These are phyloP conservation scores for Fusarium tupiense DNA, from an alignment of 2,329 filamentous ascomycete genomes.

Conservation along the genomic window DNA sequence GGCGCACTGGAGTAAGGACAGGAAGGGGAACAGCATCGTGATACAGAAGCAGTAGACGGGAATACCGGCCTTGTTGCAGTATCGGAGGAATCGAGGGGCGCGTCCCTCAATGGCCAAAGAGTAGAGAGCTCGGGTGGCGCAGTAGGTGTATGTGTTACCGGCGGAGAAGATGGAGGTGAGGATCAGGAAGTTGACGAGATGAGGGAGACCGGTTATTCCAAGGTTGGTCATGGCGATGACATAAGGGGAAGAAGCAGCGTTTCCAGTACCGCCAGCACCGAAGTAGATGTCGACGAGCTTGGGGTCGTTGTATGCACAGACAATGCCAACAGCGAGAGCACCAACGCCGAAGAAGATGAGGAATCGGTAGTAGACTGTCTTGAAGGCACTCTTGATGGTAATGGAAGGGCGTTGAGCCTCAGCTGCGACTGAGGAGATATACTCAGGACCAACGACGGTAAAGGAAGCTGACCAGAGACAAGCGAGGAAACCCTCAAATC, in stretches of 20 bases:
- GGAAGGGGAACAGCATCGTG: constrained; percentile 61
- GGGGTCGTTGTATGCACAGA: constrained; percentile 65
- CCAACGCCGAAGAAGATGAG: constrained; percentile 48
- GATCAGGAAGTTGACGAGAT: constrained; percentile 65
- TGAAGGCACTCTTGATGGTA: constrained; percentile 63
- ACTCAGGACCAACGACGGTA: constrained; percentile 70
- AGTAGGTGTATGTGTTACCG: constrained; percentile 53
- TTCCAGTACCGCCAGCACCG: constrained; percentile 45
- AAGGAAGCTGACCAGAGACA: constrained; percentile 69
- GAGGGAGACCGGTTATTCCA: constrained; percentile 60
- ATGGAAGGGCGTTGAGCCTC: constrained; percentile 68
- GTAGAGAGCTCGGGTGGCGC: constrained; percentile 59
- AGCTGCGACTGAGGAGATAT: constrained; percentile 70
- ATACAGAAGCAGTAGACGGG: constrained; percentile 65
- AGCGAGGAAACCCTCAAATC: constrained; percentile 73
- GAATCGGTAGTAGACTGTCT: constrained; percentile 59
- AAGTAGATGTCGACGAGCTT: constrained; percentile 63
- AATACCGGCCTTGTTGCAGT: constrained; percentile 68
- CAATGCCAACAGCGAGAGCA: constrained; percentile 69
- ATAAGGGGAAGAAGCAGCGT: constrained; percentile 60
- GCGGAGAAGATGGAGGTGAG: constrained; percentile 49
- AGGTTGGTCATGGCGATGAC: constrained; percentile 59
- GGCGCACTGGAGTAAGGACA: constrained; percentile 61
- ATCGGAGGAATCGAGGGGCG: constrained; percentile 61
- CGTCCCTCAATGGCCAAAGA: constrained; percentile 60